These are phyloP conservation scores for Paraconiothyrium sp. DNA, from an alignment of 2,329 filamentous ascomycete species.

Conservation along the genomic window DNA sequence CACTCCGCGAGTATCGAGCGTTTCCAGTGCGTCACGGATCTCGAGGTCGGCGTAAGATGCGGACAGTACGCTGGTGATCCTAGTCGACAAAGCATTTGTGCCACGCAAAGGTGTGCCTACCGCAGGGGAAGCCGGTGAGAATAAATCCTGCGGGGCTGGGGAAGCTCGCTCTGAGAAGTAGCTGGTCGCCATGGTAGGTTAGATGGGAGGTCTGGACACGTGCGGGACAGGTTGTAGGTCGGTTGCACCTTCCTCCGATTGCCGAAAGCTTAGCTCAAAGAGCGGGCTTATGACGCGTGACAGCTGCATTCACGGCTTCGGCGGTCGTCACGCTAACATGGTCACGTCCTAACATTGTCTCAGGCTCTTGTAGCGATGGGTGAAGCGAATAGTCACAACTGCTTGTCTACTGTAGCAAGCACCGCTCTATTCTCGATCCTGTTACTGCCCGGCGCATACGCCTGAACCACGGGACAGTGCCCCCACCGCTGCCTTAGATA, in stretches of 20 bases:
- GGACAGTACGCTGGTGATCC: conserved; percentile 85
- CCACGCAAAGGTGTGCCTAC: conserved; percentile 40
- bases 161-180: conserved; percentile 44
- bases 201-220: conserved; percentile 9
- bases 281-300: conserved; percentile 28
- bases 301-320: conserved; percentile 28
- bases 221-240: conserved; percentile 13
- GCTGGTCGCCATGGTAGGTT: conserved; percentile 37
- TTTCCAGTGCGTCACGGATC: conserved; percentile 82
- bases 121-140: conserved; percentile 40
- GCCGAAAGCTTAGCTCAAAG: conserved; percentile 26
- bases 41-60: conserved; percentile 93
- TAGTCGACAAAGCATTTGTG: conserved; percentile 76
- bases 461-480: conserved; percentile 27
- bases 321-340: conserved; percentile 31
- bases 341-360: conserved; percentile 25
- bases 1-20: conserved; percentile 77
- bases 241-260: conserved; percentile 19
- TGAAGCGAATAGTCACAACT: conserved; percentile 27
- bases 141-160: conserved; percentile 37
- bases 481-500: conserved; percentile 37
- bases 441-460: conserved; percentile 26
- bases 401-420: conserved; percentile 29
- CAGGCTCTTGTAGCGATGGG: conserved; percentile 34
- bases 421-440: conserved; percentile 18